Evolutionary conservation across 495 filamentous ascomycete species (phyloP).

Genomic region (Trichocladium antarcticum): DNA sequence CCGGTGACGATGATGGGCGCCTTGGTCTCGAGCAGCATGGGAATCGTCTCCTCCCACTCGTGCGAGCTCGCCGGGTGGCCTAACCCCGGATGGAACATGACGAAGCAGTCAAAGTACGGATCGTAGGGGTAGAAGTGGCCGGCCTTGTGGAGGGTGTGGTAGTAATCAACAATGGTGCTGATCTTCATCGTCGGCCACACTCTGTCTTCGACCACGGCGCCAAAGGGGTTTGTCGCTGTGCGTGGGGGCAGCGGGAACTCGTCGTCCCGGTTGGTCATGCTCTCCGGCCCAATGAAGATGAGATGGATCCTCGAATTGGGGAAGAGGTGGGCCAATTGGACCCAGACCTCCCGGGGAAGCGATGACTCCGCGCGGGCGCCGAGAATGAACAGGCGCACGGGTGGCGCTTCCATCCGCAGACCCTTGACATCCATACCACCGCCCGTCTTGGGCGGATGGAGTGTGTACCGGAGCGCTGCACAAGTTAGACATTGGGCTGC

Average conservation of each 20-base stretch:
- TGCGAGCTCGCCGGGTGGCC: slow-evolving; percentile 86
- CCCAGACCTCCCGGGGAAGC: slow-evolving; percentile 84
- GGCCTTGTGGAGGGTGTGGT: slow-evolving; percentile 87
- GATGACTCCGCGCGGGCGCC: slow-evolving; percentile 95
- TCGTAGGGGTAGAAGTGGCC: slow-evolving; percentile 86
- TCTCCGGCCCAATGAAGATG: slow-evolving; percentile 91
- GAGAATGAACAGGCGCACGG: slow-evolving; percentile 84
- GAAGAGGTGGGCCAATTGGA: slow-evolving; percentile 85
- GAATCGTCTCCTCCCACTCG: slow-evolving; percentile 87
- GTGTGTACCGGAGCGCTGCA: slow-evolving; percentile 77
- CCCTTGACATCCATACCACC: slow-evolving; percentile 63
- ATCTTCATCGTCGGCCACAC: slow-evolving; percentile 83
- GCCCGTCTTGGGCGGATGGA: slow-evolving; percentile 77
- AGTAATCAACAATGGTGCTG: slow-evolving; percentile 94
- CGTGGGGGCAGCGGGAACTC: slow-evolving; percentile 85
- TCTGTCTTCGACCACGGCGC: slow-evolving; percentile 80
- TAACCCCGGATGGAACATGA: slow-evolving; percentile 91
- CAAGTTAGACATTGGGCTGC: not conserved
- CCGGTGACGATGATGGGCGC: slow-evolving; percentile 86
- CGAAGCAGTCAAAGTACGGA: slow-evolving; percentile 93
- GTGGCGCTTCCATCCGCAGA: slow-evolving; percentile 69
- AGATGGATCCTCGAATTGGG: slow-evolving; percentile 69
- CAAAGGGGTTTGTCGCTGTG: slow-evolving; percentile 77
- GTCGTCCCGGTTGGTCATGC: slow-evolving; percentile 77
- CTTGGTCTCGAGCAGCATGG: slow-evolving; percentile 85